Evolutionary conservation across 345 rosid genomes (phyloP).

Genomic region (Diplotaxis tenuifolia): DNA sequence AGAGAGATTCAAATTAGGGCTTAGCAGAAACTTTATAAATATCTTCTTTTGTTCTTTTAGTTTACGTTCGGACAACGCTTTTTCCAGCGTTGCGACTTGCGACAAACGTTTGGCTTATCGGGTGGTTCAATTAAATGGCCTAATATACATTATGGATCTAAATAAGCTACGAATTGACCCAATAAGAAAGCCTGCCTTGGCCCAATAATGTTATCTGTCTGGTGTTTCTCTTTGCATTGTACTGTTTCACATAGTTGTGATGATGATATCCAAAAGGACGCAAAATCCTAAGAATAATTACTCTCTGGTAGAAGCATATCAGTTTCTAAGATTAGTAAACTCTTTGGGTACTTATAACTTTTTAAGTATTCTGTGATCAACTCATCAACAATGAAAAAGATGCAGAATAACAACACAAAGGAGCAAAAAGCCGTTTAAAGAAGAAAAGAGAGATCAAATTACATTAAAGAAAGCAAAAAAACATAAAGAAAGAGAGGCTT

Average conservation of each 20-base stretch:
- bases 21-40: not conserved
- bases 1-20: conserved; percentile 18
- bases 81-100: not conserved
- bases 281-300: not conserved
- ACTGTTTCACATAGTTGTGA: not conserved
- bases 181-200: not conserved
- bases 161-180: not conserved
- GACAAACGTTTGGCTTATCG: not conserved
- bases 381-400: not conserved
- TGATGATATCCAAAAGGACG: not conserved
- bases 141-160: not conserved
- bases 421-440: not conserved
- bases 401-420: not conserved
- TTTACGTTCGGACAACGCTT: not conserved
- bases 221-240: not conserved
- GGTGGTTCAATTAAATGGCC: not conserved
- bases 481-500: not conserved
- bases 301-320: not conserved
- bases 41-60: not conserved
- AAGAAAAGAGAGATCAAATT: not conserved
- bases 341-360: not conserved
- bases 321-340: not conserved
- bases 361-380: not conserved
- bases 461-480: not conserved
- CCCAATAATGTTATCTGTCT: not conserved